A percentile compares a stretch with the other conserved stretches of the same genome.
phyloP scores from a whole-genome alignment of 139 green algal species.

The Desmodesmus armatus region DNA sequence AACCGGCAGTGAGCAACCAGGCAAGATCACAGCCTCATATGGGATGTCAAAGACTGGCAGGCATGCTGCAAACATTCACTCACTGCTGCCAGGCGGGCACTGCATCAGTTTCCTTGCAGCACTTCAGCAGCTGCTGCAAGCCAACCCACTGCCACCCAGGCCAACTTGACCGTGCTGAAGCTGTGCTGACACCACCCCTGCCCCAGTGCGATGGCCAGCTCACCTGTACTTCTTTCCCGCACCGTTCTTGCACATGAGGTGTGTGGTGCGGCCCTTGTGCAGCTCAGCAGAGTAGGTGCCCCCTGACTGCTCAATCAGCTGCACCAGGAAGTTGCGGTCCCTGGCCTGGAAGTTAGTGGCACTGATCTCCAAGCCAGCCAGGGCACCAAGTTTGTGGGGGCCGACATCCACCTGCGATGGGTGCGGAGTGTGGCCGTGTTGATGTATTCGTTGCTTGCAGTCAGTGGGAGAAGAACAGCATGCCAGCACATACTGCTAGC shows the following conservation, averaged over 20 bases:
- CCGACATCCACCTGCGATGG: background rate
- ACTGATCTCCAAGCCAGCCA: slow-evolving; percentile 11
- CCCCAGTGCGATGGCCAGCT: background rate
- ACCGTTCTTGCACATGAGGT: slow-evolving; percentile 28
- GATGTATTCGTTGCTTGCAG: too few species aligned
- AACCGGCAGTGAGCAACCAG: background rate
- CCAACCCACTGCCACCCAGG: background rate
- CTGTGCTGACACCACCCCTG: too few species aligned
- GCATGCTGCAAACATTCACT: background rate
- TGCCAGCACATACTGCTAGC: too few species aligned
- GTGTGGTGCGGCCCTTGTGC: slow-evolving; percentile 33
- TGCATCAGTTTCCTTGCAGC: background rate
- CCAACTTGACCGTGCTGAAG: background rate
- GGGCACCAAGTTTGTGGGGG: background rate
- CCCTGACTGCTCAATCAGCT: background rate
- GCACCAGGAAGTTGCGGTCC: background rate
- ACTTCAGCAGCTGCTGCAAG: background rate
- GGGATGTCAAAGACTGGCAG: background rate
- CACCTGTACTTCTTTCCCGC: slow-evolving; percentile 32
- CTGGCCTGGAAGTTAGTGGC: slow-evolving; percentile 21
- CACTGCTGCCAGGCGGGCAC: background rate
- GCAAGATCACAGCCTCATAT: background rate
- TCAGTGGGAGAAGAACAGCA: too few species aligned
- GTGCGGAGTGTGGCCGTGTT: background rate
- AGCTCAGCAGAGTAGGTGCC: slow-evolving; percentile 29